Evolutionary conservation across 2,329 filamentous ascomycete species (phyloP).

Genomic region (Ramichloridium luteum): DNA sequence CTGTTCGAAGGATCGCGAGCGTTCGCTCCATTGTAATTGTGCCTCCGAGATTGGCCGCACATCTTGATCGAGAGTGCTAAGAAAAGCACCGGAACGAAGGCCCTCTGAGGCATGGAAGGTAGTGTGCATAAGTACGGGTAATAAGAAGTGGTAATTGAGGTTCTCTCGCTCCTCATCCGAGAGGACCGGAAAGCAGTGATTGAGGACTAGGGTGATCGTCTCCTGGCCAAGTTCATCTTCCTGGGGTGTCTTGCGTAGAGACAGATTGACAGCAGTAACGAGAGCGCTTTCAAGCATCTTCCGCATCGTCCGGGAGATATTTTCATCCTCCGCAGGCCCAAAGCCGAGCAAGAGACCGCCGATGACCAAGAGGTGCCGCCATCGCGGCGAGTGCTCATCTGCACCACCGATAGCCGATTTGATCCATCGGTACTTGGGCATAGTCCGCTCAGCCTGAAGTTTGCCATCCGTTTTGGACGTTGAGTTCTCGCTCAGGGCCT

Average conservation of each 20-base stretch:
- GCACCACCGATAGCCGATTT: conserved; percentile 47
- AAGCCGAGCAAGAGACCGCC: conserved; percentile 69
- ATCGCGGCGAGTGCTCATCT: conserved; percentile 52
- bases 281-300: conserved; percentile 60
- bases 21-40: conserved; percentile 51
- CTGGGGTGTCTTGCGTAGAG: conserved; percentile 46
- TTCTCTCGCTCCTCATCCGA: conserved; percentile 46
- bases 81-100: conserved; percentile 62
- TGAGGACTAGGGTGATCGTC: conserved; percentile 56
- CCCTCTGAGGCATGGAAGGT: conserved; percentile 60
- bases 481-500: conserved; percentile 21
- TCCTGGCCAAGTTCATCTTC: conserved; percentile 38
- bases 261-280: conserved; percentile 63
- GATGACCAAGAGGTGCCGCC: conserved; percentile 75
- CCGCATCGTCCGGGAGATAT: conserved; percentile 52
- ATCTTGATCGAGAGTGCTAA: conserved; percentile 57
- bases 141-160: conserved; percentile 54
- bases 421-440: conserved; percentile 43
- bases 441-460: conserved; percentile 21
- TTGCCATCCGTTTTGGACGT: conserved; percentile 15
- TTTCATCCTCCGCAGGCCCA: conserved; percentile 49
- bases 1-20: conserved; percentile 47
- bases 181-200: conserved; percentile 63
- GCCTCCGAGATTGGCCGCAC: conserved; percentile 41
- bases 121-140: conserved; percentile 57